Evolutionary conservation across 2,329 filamentous ascomycete genomes (phyloP).

Genomic region (Microdochium bolleyi): DNA sequence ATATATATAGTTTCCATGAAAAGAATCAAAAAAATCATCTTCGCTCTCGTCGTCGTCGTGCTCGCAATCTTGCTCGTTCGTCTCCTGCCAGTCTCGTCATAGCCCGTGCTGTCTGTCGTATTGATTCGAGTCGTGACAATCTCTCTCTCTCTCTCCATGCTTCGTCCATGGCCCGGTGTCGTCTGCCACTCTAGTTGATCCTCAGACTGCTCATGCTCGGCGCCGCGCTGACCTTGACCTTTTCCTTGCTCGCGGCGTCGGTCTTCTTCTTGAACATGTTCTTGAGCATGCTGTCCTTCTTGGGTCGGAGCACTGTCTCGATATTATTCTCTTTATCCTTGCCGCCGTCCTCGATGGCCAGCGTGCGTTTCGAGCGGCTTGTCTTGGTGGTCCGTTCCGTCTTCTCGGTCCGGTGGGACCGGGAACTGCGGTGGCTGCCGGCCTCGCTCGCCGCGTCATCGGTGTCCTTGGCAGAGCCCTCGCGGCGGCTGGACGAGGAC

Average conservation of each 20-base stretch:
- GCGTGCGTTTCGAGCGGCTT: conserved; percentile 17
- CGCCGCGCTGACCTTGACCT: too few relatives aligned
- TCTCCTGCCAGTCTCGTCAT: too few relatives aligned
- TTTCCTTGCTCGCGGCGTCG: conserved; percentile 12
- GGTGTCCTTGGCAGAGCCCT: conserved; percentile 9
- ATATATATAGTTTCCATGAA: too few relatives aligned
- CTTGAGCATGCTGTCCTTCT: conserved; percentile 49
- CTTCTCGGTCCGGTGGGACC: conserved; percentile 21
- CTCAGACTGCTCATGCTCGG: too few relatives aligned
- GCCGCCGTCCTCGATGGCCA: conserved; percentile 25
- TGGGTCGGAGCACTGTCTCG: conserved; percentile 33
- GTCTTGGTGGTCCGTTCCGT: conserved; percentile 26
- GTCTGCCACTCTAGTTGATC: too few relatives aligned
- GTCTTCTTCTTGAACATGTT: conserved; percentile 50
- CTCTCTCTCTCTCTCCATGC: too few relatives aligned
- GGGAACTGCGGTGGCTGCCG: conserved; percentile 21
- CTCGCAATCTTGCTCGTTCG: too few relatives aligned
- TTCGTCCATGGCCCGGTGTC: too few relatives aligned
- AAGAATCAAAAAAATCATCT: too few relatives aligned
- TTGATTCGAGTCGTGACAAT: too few relatives aligned
- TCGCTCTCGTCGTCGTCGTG: too few relatives aligned
- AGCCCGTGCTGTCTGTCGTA: too few relatives aligned
- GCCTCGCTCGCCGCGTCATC: conserved; percentile 23
- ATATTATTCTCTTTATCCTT: conserved; percentile 23
- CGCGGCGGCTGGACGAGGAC: conserved; percentile 3